Evolutionary conservation across 148 eudicot species (phyloP).

Genomic region (Vaccinium vitisidaea): DNA sequence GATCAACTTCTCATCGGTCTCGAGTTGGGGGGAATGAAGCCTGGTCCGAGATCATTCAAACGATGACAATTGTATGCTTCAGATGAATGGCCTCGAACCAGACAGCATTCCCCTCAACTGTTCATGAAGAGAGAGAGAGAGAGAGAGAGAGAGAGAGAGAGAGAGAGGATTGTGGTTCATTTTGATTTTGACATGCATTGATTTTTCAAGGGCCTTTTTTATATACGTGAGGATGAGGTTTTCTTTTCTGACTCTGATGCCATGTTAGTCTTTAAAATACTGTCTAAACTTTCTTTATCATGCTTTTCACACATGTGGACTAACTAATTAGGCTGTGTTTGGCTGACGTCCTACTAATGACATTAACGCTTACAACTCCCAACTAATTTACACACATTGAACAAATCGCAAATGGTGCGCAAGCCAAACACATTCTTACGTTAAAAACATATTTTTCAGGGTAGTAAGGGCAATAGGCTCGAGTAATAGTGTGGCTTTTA

Average conservation of each 20-base stretch:
- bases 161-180: constrained; percentile 17
- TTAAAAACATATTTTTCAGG: neutral
- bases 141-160: constrained; percentile 22
- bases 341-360: neutral
- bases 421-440: neutral
- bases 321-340: constrained; percentile 13
- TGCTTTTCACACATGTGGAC: constrained; percentile 22
- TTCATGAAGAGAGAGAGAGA: constrained; percentile 3
- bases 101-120: constrained; percentile 71
- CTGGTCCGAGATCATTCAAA: constrained; percentile 83
- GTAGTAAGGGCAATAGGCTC: too few species aligned
- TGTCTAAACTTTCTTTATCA: constrained; percentile 17
- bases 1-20: neutral
- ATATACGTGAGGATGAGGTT: constrained; percentile 21
- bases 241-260: constrained; percentile 10
- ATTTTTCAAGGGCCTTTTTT: constrained; percentile 19
- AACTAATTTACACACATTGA: neutral
- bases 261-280: neutral
- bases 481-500: too few species aligned
- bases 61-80: neutral
- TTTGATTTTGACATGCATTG: constrained; percentile 28
- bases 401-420: neutral
- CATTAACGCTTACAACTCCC: neutral
- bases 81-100: constrained; percentile 65
- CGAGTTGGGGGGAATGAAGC: constrained; percentile 96